A percentile compares a stretch with the other conserved stretches of the same genome.
phyloP scores from a whole-genome alignment of 2,329 filamentous ascomycete genomes.

The Colletotrichum sublineola region DNA sequence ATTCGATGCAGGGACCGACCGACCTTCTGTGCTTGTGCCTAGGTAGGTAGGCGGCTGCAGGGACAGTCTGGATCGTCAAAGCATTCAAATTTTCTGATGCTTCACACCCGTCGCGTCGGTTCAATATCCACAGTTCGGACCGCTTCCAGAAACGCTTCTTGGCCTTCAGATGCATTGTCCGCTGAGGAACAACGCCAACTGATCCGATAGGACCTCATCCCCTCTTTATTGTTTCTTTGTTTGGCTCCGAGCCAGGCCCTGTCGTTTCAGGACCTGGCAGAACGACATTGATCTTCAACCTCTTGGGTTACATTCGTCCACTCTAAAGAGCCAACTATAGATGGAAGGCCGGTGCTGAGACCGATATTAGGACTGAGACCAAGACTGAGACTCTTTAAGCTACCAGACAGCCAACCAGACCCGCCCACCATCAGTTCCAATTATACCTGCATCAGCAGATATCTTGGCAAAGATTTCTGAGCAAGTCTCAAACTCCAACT shows the following conservation, averaged over 20 bases:
- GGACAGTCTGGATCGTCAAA: constrained; percentile 28
- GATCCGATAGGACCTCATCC: constrained; percentile 20
- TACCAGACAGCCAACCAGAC: constrained; percentile 8
- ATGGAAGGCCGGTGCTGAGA: constrained; percentile 31
- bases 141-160: constrained; percentile 30
- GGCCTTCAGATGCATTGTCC: constrained; percentile 22
- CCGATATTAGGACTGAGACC: constrained; percentile 34
- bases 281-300: constrained; percentile 35
- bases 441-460: constrained; percentile 35
- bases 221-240: constrained; percentile 32
- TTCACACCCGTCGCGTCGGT: constrained; percentile 22
- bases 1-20: constrained; percentile 39
- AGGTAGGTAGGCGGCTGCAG: neutral
- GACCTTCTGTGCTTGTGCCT: constrained; percentile 21
- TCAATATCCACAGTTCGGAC: constrained; percentile 27
- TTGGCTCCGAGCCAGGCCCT: constrained; percentile 24
- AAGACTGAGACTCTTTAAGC: constrained; percentile 24
- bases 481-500: constrained; percentile 27
- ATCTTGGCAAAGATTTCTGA: constrained; percentile 27
- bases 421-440: constrained; percentile 27
- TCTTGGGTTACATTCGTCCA: constrained; percentile 33
- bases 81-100: constrained; percentile 40
- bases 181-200: constrained; percentile 21
- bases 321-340: constrained; percentile 15
- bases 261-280: constrained; percentile 25